Conservation (phyloP, 129 eudicot species). For the Flaveria brownii region DNA sequence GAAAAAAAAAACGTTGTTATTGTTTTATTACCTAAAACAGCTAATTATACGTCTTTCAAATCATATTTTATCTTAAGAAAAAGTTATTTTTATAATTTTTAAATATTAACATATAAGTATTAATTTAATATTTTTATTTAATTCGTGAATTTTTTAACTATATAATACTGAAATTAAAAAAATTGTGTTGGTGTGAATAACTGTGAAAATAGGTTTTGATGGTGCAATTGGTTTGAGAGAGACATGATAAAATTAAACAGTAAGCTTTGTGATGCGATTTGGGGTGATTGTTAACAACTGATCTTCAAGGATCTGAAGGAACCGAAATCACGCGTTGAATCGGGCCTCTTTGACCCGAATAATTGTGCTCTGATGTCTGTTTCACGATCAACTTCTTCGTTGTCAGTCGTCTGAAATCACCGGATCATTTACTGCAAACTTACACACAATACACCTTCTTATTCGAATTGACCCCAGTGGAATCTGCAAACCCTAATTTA, state of each 20-base stretch:
- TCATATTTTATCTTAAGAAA: too few species aligned
- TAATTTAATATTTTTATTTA: too few species aligned
- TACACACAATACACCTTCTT: neutral
- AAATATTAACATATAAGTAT: too few species aligned
- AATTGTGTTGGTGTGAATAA: too few species aligned
- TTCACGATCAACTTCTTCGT: slow-evolving; percentile 5
- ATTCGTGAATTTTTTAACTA: too few species aligned
- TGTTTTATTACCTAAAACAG: too few species aligned
- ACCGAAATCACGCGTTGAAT: slow-evolving; percentile 19
- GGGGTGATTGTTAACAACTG: neutral
- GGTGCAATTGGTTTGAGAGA: neutral
- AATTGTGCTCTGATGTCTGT: neutral
- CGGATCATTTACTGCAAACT: slow-evolving; percentile 1
- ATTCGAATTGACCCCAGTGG: neutral
- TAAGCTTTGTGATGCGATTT: neutral
- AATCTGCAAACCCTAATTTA: slow-evolving; percentile 33
- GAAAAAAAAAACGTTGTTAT: too few species aligned
- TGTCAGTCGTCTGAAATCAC: slow-evolving; percentile 15
- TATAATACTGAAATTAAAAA: too few species aligned
- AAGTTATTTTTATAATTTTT: too few species aligned
- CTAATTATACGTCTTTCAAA: too few species aligned
- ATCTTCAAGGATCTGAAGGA: slow-evolving; percentile 7
- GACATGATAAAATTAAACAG: neutral
- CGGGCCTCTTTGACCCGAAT: slow-evolving; percentile 3
- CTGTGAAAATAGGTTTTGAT: neutral